A percentile compares a stretch with the other conserved stretches of the same genome.
Evolutionary conservation across 106 monocot genomes (phyloP).

Genomic region (Allium sativum): DNA sequence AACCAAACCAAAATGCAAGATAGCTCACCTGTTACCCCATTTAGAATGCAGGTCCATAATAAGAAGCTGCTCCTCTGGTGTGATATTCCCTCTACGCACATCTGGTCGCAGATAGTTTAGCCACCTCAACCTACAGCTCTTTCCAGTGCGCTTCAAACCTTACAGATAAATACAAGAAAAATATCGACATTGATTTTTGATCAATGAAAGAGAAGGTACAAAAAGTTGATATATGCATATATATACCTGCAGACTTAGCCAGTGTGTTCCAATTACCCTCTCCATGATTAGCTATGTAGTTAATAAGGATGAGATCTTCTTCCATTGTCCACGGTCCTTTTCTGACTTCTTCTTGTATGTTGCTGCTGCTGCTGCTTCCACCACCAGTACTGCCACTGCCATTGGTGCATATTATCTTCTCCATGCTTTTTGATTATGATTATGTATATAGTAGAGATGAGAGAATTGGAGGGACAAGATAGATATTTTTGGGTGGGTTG

Average conservation of each 20-base stretch:
- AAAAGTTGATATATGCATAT: neutral
- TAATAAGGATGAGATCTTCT: constrained; percentile 40
- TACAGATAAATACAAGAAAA: neutral
- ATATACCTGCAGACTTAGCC: constrained; percentile 29
- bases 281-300: constrained; percentile 39
- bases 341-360: constrained; percentile 25
- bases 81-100: constrained; percentile 77
- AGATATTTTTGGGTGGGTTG: neutral
- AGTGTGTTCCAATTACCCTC: constrained; percentile 36
- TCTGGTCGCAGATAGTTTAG: constrained; percentile 83
- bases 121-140: constrained; percentile 89
- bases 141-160: constrained; percentile 85
- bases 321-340: constrained; percentile 50
- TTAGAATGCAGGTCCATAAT: constrained; percentile 81
- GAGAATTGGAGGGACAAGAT: neutral
- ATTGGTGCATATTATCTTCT: constrained; percentile 8
- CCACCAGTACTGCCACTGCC: too few species aligned
- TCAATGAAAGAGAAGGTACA: too few species aligned
- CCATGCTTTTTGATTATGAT: constrained; percentile 1
- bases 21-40: constrained; percentile 85
- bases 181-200: neutral
- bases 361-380: neutral
- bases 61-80: constrained; percentile 72
- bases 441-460: neutral
- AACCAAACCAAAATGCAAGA: neutral